phyloP scores from a whole-genome alignment of 257 asterid genomes.

The Penstemon newberryi region DNA sequence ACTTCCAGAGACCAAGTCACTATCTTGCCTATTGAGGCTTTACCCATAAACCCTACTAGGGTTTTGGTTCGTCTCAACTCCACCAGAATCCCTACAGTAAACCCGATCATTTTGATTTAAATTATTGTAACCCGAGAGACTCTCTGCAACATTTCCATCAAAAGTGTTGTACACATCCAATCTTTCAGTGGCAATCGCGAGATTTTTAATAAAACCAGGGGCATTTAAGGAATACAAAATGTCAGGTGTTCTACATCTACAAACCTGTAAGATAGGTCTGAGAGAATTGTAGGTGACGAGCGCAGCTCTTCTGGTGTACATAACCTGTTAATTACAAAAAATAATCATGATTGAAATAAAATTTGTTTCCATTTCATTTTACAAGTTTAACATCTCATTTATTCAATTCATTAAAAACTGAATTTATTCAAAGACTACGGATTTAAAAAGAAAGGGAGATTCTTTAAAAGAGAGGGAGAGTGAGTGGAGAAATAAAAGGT shows the following conservation, averaged over 20 bases:
- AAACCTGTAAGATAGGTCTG: slow-evolving; percentile 38
- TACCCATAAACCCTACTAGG: slow-evolving; percentile 40
- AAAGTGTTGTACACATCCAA: slow-evolving; percentile 32
- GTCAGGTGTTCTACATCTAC: slow-evolving; percentile 32
- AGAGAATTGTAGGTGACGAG: slow-evolving; percentile 39
- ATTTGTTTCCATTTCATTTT: too few relatives aligned
- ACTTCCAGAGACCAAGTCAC: slow-evolving; percentile 13
- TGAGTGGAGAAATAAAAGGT: too few relatives aligned
- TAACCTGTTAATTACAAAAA: slow-evolving; percentile 9
- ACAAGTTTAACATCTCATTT: too few relatives aligned
- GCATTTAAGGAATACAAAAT: slow-evolving; percentile 13
- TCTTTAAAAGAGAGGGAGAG: too few relatives aligned
- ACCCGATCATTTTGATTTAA: slow-evolving; percentile 33
- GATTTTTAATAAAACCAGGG: slow-evolving; percentile 35
- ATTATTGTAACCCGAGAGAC: slow-evolving; percentile 9
- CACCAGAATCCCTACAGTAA: slow-evolving; percentile 26
- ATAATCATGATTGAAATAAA: too few relatives aligned
- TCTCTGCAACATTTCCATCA: slow-evolving; percentile 36
- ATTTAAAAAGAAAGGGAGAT: too few relatives aligned
- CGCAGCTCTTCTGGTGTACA: slow-evolving; percentile 55
- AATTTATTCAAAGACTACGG: too few relatives aligned
- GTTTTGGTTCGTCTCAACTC: slow-evolving; percentile 30
- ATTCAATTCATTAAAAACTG: too few relatives aligned
- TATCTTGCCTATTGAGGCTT: slow-evolving; percentile 7
- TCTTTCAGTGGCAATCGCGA: slow-evolving; percentile 52